Evolutionary conservation across 129 eudicot genomes (phyloP).

Genomic region (Artemisia argyi): DNA sequence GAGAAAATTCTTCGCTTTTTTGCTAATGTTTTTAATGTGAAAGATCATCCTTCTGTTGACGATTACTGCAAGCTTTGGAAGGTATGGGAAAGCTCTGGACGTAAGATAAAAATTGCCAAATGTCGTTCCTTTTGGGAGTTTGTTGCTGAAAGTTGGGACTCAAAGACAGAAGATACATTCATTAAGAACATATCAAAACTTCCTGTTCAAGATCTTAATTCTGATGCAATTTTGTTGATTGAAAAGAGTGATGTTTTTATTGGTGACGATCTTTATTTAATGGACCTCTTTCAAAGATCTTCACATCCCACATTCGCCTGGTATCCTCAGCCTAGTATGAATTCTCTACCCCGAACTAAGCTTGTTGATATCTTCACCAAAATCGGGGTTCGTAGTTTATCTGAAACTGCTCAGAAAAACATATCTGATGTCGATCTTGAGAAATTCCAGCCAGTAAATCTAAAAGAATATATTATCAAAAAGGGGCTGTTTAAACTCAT

Average conservation of each 20-base stretch:
- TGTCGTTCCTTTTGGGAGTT: conserved; percentile 56
- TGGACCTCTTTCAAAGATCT: conserved; percentile 43
- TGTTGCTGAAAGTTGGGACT: conserved; percentile 35
- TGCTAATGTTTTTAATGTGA: conserved; percentile 34
- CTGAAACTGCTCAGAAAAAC: conserved; percentile 43
- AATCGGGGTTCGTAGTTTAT: conserved; percentile 43
- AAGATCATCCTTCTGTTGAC: conserved; percentile 37
- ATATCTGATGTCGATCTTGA: conserved; percentile 15
- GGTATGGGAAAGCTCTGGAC: conserved; percentile 49
- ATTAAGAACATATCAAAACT: conserved; percentile 31
- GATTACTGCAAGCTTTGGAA: conserved; percentile 58
- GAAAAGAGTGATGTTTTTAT: conserved; percentile 47
- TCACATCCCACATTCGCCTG: conserved; percentile 41
- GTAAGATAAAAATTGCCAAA: conserved; percentile 23
- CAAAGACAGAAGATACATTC: conserved; percentile 27
- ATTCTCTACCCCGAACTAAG: conserved; percentile 27
- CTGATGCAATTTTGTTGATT: conserved; percentile 25
- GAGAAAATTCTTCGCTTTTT: conserved; percentile 40
- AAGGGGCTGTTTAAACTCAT: conserved; percentile 39
- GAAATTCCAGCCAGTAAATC: conserved; percentile 22
- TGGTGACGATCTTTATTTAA: conserved; percentile 50
- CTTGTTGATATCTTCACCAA: conserved; percentile 39
- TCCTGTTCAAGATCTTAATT: conserved; percentile 38
- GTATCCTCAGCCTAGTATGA: conserved; percentile 43
- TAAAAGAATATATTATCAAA: conserved; percentile 24